A percentile compares a stretch with the other conserved stretches of the same genome.
Conservation (phyloP, 1,284 basidiomycete species). For the Amylostereum chailletii region DNA sequence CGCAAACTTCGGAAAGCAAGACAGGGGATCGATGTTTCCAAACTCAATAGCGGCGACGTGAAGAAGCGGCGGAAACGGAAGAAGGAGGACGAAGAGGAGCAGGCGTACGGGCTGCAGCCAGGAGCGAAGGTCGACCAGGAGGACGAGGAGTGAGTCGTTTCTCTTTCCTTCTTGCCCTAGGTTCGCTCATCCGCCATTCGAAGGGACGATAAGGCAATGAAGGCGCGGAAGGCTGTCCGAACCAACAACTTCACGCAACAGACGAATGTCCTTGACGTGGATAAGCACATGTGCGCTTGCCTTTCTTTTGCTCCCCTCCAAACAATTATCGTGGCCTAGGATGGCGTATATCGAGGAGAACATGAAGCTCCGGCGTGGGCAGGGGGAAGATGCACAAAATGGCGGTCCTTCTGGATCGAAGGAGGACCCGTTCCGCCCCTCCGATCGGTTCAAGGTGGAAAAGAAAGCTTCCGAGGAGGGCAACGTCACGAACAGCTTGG, state of each 20-base stretch:
- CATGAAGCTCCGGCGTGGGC: conserved; percentile 68
- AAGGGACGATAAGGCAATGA: conserved; percentile 57
- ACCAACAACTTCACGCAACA: conserved; percentile 95
- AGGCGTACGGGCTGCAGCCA: conserved; percentile 38
- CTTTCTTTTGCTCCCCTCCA: neutral
- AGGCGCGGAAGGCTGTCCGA: conserved; percentile 68
- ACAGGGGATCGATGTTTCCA: conserved; percentile 81
- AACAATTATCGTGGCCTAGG: conserved; percentile 38
- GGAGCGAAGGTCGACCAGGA: conserved; percentile 30
- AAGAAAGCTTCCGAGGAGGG: conserved; percentile 71
- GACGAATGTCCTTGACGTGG: conserved; percentile 91
- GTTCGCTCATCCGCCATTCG: conserved; percentile 6
- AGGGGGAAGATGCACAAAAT: conserved; percentile 32
- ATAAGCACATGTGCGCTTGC: conserved; percentile 88
- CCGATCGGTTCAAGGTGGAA: conserved; percentile 63
- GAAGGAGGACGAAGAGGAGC: conserved; percentile 38
- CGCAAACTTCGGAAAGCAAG: conserved; percentile 69
- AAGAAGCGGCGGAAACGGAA: conserved; percentile 61
- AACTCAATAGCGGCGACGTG: conserved; percentile 76
- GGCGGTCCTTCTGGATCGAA: conserved; percentile 44
- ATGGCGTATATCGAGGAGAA: conserved; percentile 97
- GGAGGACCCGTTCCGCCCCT: conserved; percentile 75
- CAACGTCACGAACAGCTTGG: conserved; percentile 83
- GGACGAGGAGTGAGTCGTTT: conserved; percentile 47
- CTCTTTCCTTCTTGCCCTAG: neutral